A percentile compares a stretch with the other conserved stretches of the same genome.
These are phyloP conservation scores for Priceomyces medius DNA, from an alignment of 805 yeast species.

Conservation along the genomic window DNA sequence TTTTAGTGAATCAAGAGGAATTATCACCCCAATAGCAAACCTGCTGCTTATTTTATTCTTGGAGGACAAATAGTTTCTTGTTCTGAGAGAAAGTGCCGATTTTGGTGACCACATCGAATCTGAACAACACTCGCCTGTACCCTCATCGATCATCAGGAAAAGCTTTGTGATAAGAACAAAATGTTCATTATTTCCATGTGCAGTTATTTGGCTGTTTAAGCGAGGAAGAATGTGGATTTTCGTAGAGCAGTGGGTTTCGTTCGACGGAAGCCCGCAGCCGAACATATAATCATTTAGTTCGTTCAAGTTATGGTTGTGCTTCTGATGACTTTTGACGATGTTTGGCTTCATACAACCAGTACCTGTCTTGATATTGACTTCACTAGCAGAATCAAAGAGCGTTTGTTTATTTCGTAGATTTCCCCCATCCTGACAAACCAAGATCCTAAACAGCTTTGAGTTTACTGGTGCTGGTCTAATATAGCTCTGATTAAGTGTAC, in stretches of 20 bases:
- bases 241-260: conserved; percentile 42
- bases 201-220: conserved; percentile 33
- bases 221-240: conserved; percentile 50
- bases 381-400: conserved; percentile 43
- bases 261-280: conserved; percentile 55
- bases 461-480: conserved; percentile 27
- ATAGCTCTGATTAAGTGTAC: conserved; percentile 30
- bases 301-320: conserved; percentile 37
- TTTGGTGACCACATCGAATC: conserved; percentile 41
- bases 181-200: conserved; percentile 19
- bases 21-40: conserved; percentile 48
- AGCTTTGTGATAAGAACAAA: conserved; percentile 47
- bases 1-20: conserved; percentile 41
- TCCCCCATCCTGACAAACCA: conserved; percentile 54
- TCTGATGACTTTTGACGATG: conserved; percentile 10
- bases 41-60: conserved; percentile 29
- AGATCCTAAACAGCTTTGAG: conserved; percentile 37
- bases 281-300: conserved; percentile 55
- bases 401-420: conserved; percentile 46
- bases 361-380: conserved; percentile 3
- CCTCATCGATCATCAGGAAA: conserved; percentile 36
- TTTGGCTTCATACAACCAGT: not conserved
- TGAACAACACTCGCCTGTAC: conserved; percentile 14
- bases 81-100: conserved; percentile 35
- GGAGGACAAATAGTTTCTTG: not conserved